These are phyloP conservation scores for Eurotiales sp. DNA, from an alignment of 2,329 filamentous ascomycete species.

Conservation along the genomic window DNA sequence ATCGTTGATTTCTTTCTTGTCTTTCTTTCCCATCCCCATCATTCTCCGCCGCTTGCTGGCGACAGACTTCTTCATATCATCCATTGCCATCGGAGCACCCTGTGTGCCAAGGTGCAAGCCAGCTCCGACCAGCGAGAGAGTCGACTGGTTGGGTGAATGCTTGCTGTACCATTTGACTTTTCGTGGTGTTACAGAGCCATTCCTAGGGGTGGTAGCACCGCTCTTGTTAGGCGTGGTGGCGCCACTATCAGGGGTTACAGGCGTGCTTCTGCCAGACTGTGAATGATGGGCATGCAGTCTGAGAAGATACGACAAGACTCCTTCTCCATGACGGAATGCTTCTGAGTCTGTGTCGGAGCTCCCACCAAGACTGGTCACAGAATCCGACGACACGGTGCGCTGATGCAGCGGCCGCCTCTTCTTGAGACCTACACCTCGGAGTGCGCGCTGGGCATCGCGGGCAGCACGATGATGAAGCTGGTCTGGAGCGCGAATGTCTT, in stretches of 20 bases:
- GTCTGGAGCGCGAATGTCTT: neutral
- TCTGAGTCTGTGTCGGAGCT: slow-evolving; percentile 16
- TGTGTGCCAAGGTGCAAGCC: slow-evolving; percentile 14
- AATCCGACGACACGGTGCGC: slow-evolving; percentile 14
- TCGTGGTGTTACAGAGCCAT: slow-evolving; percentile 17
- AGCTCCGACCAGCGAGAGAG: slow-evolving; percentile 15
- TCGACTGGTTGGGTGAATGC: slow-evolving; percentile 13
- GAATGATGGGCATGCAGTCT: slow-evolving; percentile 20
- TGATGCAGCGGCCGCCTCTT: slow-evolving; percentile 15
- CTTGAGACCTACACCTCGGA: slow-evolving; percentile 28
- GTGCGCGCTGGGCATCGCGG: slow-evolving; percentile 29
- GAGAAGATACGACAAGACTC: slow-evolving; percentile 30
- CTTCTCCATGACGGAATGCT: slow-evolving; percentile 25
- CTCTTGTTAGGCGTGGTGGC: slow-evolving; percentile 18
- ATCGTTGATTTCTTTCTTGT: slow-evolving; percentile 41
- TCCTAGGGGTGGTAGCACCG: slow-evolving; percentile 17
- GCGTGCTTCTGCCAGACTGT: slow-evolving; percentile 9
- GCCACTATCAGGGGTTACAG: slow-evolving; percentile 11
- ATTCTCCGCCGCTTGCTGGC: slow-evolving; percentile 12
- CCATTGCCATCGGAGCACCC: slow-evolving; percentile 9
- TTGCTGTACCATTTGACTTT: slow-evolving; percentile 26
- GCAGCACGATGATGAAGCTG: slow-evolving; percentile 1
- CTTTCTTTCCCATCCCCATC: slow-evolving; percentile 27
- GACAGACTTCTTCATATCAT: slow-evolving; percentile 14
- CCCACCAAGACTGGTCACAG: slow-evolving; percentile 9